Percentiles rank a stretch among this genome's conserved stretches.
phyloP scores from a whole-genome alignment of 495 filamentous ascomycete genomes.

The Penicillium subrubescens region DNA sequence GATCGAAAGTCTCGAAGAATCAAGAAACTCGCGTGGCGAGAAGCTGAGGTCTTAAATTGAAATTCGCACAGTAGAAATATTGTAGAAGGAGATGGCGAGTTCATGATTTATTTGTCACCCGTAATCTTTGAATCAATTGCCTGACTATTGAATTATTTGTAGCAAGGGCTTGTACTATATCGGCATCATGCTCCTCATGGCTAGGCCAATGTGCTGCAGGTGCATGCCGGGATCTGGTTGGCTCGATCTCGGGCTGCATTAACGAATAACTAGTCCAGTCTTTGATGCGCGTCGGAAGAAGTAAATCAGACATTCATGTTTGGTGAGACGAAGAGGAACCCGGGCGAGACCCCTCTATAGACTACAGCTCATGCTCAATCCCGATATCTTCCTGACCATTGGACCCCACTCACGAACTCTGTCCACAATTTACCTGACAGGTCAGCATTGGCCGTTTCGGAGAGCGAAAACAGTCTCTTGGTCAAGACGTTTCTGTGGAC shows the following conservation, averaged over 20 bases:
- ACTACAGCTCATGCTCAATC: not conserved
- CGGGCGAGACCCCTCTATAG: not conserved
- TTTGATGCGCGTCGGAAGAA: not conserved
- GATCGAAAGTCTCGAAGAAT: conserved; percentile 5
- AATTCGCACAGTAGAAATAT: not conserved
- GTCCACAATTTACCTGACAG: not conserved
- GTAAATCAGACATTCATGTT: not conserved
- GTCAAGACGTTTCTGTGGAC: not conserved
- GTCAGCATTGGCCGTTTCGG: not conserved
- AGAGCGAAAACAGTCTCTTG: not conserved
- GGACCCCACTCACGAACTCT: not conserved
- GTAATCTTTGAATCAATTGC: not conserved
- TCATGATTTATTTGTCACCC: not conserved
- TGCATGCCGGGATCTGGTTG: not conserved
- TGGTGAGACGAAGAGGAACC: not conserved
- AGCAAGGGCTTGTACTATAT: not conserved
- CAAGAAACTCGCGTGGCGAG: conserved; percentile 11
- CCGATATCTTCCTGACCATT: not conserved
- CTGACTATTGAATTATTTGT: not conserved
- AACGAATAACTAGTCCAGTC: not conserved
- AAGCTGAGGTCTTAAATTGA: not conserved
- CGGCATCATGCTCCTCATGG: not conserved
- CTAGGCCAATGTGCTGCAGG: conserved; percentile 12
- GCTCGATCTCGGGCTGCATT: not conserved
- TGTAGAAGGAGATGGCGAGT: not conserved